phyloP scores from a whole-genome alignment of 2,329 filamentous ascomycete genomes.

The Bimuria novae-zelandiae region DNA sequence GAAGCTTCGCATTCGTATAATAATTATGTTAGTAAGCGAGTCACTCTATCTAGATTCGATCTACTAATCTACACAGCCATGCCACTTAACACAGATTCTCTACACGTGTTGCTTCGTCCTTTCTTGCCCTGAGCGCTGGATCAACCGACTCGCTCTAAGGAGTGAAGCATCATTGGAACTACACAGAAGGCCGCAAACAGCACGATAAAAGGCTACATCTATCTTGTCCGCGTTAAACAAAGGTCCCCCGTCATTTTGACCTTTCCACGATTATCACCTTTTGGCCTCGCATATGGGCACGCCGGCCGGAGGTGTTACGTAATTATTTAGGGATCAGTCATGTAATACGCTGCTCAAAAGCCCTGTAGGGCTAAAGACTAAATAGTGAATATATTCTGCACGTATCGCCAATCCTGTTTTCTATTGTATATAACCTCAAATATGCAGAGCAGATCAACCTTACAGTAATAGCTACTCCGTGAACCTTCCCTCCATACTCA shows the following conservation, averaged over 20 bases:
- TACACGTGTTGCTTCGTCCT: neutral
- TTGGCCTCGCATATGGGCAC: neutral
- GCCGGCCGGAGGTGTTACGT: neutral
- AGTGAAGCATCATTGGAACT: neutral
- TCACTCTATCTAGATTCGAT: neutral
- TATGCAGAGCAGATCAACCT: too few relatives aligned
- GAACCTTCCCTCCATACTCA: too few relatives aligned
- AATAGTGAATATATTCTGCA: too few relatives aligned
- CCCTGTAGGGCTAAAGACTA: too few relatives aligned
- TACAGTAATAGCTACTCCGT: too few relatives aligned
- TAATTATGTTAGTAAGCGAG: too few relatives aligned
- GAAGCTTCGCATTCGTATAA: too few relatives aligned
- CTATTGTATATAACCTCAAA: too few relatives aligned
- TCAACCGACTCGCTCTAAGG: neutral
- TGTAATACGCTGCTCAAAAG: too few relatives aligned
- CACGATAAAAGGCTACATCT: neutral
- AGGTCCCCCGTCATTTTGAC: neutral
- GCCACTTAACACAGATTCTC: neutral
- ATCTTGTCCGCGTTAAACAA: neutral
- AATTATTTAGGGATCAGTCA: neutral
- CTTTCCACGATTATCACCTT: neutral
- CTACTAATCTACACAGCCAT: neutral
- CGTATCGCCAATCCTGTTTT: too few relatives aligned
- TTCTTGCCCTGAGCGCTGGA: neutral
- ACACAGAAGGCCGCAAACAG: neutral